Percentiles rank a stretch among this genome's conserved stretches.
phyloP scores from a whole-genome alignment of 208 protist genomes.

The Wallacemonas sp. region DNA sequence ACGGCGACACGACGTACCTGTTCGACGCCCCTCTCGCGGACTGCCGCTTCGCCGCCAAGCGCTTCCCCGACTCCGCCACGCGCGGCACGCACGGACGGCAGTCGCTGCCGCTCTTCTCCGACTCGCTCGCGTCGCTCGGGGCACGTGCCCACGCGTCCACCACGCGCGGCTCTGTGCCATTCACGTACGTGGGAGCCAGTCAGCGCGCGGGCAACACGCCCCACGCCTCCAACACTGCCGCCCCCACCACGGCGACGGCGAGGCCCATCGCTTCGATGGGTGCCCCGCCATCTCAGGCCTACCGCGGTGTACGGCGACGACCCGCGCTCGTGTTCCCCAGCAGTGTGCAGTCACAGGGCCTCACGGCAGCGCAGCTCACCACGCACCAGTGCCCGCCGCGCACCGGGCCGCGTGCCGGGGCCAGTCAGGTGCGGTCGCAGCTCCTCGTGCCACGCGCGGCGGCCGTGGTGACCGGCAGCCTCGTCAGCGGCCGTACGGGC shows the following conservation, averaged over 20 bases:
- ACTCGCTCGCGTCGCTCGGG: neutral
- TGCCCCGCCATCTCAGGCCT: neutral
- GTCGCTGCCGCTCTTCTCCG: constrained; percentile 17
- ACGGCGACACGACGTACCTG: constrained; percentile 3
- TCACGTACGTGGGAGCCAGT: constrained; percentile 23
- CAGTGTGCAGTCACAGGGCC: constrained; percentile 12
- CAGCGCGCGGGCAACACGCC: neutral
- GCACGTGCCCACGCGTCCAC: neutral
- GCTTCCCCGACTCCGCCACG: neutral
- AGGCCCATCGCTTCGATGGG: too few relatives aligned
- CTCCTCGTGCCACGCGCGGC: constrained; percentile 17
- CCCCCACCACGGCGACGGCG: neutral
- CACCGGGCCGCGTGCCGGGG: neutral
- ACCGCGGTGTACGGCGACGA: neutral
- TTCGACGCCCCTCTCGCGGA: constrained; percentile 30
- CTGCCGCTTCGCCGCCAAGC: constrained; percentile 12
- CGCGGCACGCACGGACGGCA: neutral
- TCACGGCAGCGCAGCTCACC: neutral
- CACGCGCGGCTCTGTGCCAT: neutral
- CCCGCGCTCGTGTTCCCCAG: neutral
- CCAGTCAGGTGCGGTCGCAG: constrained; percentile 13
- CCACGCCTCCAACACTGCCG: neutral
- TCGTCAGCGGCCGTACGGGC: neutral
- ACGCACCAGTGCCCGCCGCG: neutral
- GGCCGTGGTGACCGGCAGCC: neutral